Evolutionary conservation across 2,329 filamentous ascomycete genomes (phyloP), one percentile per base, ranked within the genome.

Genomic region (Pseudogymnoascus sp.): DNA sequence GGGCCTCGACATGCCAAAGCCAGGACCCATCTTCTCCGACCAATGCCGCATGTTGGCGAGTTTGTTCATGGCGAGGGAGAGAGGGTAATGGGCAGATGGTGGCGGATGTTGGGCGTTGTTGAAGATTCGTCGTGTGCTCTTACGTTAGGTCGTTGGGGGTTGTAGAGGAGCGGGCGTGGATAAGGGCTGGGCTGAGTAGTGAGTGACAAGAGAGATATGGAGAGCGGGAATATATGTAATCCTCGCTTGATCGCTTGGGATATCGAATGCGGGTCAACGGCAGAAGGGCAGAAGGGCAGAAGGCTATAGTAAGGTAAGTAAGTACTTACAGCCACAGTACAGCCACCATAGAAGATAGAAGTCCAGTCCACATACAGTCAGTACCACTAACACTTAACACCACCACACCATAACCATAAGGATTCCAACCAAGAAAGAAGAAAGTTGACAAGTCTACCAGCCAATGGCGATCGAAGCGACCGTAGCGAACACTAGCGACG

Each of bases 1-100:
- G 77, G 80, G 80, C 70, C 84, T 72, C 64, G 75, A 78, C 81
- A 87, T 86, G 75, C 83, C 82, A 70, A 87, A 87, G 75, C 83
- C 85, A 71, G 84, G 84, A 72, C 82, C 85, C 82, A 87, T 87
- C 80, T 84, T 82, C 77, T 86, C 84, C 74, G 84, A 83, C 85
- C 85, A 88, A 79, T 87, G 84, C 80, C 85, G 84, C 84, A 88
- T 87, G 73, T 86, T 86, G 75, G 84, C 83, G 76, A 88, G 76
- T 78, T 87, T 88, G 78, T 88, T 87, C 85, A 88, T 88, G 72
- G 71, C 85, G 81, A 64, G 30, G 38, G 55, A 23, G 30, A 22
- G 55, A 23, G 45, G 12, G n/a, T 11, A 7, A 19, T 11, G 67
- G 65, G 64, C 66, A 66, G 64, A 65, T 66, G 22, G 72, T 73